A percentile compares a stretch with the other conserved stretches of the same genome.
phyloP scores from a whole-genome alignment of 768 basidiomycete genomes.

The Pisolithus albus region DNA sequence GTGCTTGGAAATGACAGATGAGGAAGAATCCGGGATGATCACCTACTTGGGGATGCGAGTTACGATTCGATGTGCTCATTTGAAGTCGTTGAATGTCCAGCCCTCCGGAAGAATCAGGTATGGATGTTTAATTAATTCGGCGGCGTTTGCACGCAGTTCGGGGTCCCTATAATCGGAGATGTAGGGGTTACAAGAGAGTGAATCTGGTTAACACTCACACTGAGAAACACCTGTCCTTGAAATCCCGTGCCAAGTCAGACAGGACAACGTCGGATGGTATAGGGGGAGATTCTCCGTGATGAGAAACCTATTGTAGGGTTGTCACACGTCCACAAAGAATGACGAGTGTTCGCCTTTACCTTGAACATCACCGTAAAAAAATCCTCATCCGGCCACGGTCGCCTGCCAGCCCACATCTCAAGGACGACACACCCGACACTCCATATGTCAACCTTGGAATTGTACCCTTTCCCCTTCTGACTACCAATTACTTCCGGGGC shows the following conservation, averaged over 20 bases:
- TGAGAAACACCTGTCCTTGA: constrained; percentile 83
- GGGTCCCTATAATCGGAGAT: constrained; percentile 52
- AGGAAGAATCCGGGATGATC: constrained; percentile 22
- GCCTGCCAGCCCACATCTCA: constrained; percentile 97
- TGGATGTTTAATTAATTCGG: constrained; percentile 71
- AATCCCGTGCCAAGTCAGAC: constrained; percentile 73
- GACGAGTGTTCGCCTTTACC: constrained; percentile 36
- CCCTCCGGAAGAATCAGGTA: constrained; percentile 67
- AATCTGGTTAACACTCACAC: constrained; percentile 45
- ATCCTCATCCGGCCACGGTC: constrained; percentile 92
- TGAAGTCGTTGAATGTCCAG: constrained; percentile 65
- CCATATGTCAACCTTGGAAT: constrained; percentile 98
- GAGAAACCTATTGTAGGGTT: constrained; percentile 56
- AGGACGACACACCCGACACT: constrained; percentile 96
- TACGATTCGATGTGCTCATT: constrained; percentile 13
- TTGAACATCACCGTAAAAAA: constrained; percentile 91
- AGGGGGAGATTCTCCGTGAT: constrained; percentile 79
- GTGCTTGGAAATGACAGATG: constrained; percentile 12
- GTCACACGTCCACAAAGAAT: not conserved
- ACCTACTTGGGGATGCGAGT: constrained; percentile 21
- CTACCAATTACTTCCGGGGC: constrained; percentile 91
- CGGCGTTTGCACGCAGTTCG: constrained; percentile 71
- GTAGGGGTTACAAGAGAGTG: not conserved
- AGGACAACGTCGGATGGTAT: constrained; percentile 79
- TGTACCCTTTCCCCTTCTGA: constrained; percentile 78